A percentile compares a stretch with the other conserved stretches of the same genome.
Conservation (phyloP, 2,329 filamentous ascomycete genomes). For the Lasiodiplodia citricola region DNA sequence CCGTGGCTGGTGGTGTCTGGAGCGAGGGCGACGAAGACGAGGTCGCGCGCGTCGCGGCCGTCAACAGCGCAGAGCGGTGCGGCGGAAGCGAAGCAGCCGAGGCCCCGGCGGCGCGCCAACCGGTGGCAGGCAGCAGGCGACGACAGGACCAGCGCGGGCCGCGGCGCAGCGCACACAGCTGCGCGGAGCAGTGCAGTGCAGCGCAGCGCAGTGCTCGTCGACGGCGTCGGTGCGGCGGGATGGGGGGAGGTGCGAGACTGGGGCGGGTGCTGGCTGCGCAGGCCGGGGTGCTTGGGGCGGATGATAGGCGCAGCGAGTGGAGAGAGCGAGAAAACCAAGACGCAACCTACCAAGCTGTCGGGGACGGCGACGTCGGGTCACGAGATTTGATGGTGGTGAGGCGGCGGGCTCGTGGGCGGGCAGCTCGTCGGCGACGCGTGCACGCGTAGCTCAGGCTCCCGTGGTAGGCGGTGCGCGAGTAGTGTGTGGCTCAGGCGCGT, state of each 20-base stretch:
- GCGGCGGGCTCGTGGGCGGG: slow-evolving; percentile 3
- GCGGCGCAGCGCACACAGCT: slow-evolving; percentile 7
- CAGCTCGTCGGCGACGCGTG: slow-evolving; percentile 3
- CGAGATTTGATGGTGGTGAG: slow-evolving; percentile 36
- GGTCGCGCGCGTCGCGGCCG: slow-evolving; percentile 30
- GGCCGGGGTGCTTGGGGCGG: slow-evolving; percentile 3
- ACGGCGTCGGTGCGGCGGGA: slow-evolving; percentile 2
- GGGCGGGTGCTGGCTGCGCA: slow-evolving; percentile 3
- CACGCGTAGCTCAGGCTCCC: slow-evolving; percentile 1
- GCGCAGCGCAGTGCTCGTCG: neutral
- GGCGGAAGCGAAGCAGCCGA: slow-evolving; percentile 5
- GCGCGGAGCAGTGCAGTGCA: neutral
- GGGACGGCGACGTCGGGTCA: slow-evolving; percentile 42
- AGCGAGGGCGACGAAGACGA: neutral
- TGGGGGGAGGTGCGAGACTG: neutral
- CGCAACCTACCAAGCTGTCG: slow-evolving; percentile 41
- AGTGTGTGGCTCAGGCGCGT: slow-evolving; percentile 19
- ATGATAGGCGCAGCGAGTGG: slow-evolving; percentile 27
- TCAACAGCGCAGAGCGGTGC: slow-evolving; percentile 10
- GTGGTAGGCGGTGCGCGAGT: neutral
- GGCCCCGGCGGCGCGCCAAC: neutral
- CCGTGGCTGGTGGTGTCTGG: slow-evolving; percentile 20
- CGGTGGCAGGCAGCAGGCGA: neutral
- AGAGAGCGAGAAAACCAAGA: slow-evolving; percentile 28
- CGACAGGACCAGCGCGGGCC: neutral